Evolutionary conservation across 2,329 filamentous ascomycete genomes (phyloP).

Genomic region (Phialocephala subalpina): DNA sequence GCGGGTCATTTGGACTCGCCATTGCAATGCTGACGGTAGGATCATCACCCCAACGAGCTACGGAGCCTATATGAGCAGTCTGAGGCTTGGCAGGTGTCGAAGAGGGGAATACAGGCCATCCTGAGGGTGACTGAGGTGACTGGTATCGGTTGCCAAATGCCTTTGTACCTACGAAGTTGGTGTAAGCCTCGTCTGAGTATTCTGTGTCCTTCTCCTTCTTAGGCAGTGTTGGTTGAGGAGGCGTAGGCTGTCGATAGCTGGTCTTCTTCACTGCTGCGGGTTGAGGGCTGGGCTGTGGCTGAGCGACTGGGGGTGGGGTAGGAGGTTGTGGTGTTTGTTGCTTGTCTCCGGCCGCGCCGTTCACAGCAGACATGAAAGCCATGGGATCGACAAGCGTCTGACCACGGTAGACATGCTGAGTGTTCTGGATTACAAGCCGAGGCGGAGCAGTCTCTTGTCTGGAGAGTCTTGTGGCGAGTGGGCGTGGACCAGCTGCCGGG

Average conservation of each 20-base stretch:
- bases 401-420: neutral
- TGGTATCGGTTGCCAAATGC: neutral
- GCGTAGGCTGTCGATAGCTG: neutral
- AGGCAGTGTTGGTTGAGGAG: neutral
- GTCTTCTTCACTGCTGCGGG: neutral
- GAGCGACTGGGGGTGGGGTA: neutral
- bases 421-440: neutral
- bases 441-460: neutral
- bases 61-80: neutral
- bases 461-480: neutral
- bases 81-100: neutral
- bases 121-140: neutral
- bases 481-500: too few species aligned
- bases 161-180: neutral
- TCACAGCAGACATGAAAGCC: neutral
- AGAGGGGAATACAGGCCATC: neutral
- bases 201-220: neutral
- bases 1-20: neutral
- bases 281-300: too few species aligned
- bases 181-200: neutral
- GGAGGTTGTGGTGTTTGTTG: neutral
- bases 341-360: neutral
- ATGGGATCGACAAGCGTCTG: neutral
- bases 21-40: neutral
- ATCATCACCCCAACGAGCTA: neutral